Percentiles rank a stretch among this genome's conserved stretches.
phyloP scores from a whole-genome alignment of 140 eudicot genomes.

The Cichorium intybus region DNA sequence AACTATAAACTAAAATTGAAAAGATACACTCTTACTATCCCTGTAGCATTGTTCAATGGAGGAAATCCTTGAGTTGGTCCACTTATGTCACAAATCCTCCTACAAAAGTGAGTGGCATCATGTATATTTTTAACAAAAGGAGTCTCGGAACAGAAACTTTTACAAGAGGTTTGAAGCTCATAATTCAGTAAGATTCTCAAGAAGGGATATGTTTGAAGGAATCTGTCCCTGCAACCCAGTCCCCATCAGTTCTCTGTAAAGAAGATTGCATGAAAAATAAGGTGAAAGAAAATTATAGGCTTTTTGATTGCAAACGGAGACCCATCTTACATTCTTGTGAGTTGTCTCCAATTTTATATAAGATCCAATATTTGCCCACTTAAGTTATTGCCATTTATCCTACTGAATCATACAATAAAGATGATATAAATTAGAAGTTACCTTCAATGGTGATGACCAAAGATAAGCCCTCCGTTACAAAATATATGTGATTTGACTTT shows the following conservation, averaged over 20 bases:
- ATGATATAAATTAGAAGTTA: too few relatives aligned
- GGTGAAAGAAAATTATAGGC: not conserved
- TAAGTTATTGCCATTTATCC: constrained; percentile 69
- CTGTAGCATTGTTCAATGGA: constrained; percentile 36
- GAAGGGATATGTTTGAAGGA: constrained; percentile 66
- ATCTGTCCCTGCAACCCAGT: constrained; percentile 82
- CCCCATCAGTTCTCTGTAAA: constrained; percentile 62
- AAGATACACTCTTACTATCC: constrained; percentile 56
- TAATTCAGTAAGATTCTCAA: constrained; percentile 46
- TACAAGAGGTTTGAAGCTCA: constrained; percentile 29
- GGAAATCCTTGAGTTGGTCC: constrained; percentile 70
- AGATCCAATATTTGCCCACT: constrained; percentile 66
- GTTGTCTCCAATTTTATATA: constrained; percentile 66
- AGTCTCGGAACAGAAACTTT: too few relatives aligned
- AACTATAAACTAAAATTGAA: too few relatives aligned
- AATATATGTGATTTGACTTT: not conserved
- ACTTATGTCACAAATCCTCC: constrained; percentile 71
- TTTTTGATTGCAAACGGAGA: not conserved
- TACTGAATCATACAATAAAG: constrained; percentile 45
- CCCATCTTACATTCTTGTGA: constrained; percentile 57
- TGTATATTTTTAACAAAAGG: too few relatives aligned
- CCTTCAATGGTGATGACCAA: not conserved
- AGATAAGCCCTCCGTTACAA: not conserved
- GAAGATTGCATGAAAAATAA: not conserved
- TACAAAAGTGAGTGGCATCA: constrained; percentile 22